A percentile compares a stretch with the other conserved stretches of the same genome.
Evolutionary conservation across 805 yeast genomes (phyloP).

Genomic region (Metschnikowia shivogae): DNA sequence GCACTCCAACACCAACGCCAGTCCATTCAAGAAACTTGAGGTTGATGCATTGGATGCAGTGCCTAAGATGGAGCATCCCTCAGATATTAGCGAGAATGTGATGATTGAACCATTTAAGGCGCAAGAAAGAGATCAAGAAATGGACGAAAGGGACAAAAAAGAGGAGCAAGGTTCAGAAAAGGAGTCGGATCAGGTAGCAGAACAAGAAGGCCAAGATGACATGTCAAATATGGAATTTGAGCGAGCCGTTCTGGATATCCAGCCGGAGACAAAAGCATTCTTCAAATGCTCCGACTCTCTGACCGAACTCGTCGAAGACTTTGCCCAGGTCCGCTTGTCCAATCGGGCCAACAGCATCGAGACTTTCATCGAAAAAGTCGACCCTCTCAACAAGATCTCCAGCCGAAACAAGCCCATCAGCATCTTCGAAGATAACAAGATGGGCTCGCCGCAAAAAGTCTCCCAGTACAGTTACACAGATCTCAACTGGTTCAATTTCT

Average conservation of each 20-base stretch:
- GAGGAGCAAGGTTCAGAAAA: not conserved
- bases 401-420: slow-evolving; percentile 31
- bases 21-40: not conserved
- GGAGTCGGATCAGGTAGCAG: not conserved
- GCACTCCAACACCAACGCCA: not conserved
- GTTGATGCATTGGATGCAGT: not conserved
- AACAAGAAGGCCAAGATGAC: not conserved
- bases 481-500: slow-evolving; percentile 39
- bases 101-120: not conserved
- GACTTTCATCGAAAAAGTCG: slow-evolving; percentile 35
- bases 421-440: slow-evolving; percentile 36
- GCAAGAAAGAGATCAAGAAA: not conserved
- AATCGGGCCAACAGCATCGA: slow-evolving; percentile 25
- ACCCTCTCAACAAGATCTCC: slow-evolving; percentile 37
- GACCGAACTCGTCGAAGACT: slow-evolving; percentile 16
- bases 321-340: slow-evolving; percentile 18
- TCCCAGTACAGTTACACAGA: slow-evolving; percentile 30
- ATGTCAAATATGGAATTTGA: no score
- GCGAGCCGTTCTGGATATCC: no score
- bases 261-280: not conserved
- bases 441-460: slow-evolving; percentile 35
- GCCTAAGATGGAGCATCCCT: not conserved
- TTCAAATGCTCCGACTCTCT: slow-evolving; percentile 9
- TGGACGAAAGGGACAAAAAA: not conserved
- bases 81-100: not conserved